Conservation (phyloP, 441 rosid genomes). For the Brassica hybrid region DNA sequence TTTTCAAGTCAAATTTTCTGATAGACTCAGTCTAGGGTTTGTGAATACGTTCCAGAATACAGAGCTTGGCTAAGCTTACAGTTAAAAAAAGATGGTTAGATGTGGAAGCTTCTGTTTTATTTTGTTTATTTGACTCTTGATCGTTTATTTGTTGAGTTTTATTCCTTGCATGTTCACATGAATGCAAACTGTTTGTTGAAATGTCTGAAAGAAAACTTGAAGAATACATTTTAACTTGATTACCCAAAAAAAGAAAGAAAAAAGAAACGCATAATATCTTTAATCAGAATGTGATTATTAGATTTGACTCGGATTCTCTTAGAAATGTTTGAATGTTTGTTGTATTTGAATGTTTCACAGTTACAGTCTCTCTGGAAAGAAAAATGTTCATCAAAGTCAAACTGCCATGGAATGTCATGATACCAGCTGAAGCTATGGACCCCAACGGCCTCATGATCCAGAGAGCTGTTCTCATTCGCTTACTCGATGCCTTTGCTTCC, state of each 20-base stretch:
- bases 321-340: neutral
- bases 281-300: neutral
- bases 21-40: neutral
- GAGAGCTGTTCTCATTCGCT: conserved; percentile 33
- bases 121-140: neutral
- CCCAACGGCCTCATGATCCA: conserved; percentile 46
- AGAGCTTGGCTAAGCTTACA: neutral
- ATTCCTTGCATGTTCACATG: neutral
- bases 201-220: conserved; percentile 25
- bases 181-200: conserved; percentile 14
- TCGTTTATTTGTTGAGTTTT: neutral
- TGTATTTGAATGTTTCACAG: conserved; percentile 30
- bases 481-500: conserved; percentile 60
- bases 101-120: neutral
- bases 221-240: too few relatives aligned
- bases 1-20: neutral
- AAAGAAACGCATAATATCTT: neutral
- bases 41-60: neutral
- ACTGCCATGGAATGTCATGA: conserved; percentile 68
- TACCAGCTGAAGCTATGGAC: conserved; percentile 63
- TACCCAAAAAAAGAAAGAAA: too few relatives aligned
- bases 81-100: neutral
- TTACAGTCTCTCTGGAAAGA: conserved; percentile 8
- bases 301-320: neutral
- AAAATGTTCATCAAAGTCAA: conserved; percentile 66